Percentiles rank a stretch among this genome's conserved stretches.
Conservation (phyloP, 2,329 filamentous ascomycete genomes). For the Beauveria pseudobassiana region DNA sequence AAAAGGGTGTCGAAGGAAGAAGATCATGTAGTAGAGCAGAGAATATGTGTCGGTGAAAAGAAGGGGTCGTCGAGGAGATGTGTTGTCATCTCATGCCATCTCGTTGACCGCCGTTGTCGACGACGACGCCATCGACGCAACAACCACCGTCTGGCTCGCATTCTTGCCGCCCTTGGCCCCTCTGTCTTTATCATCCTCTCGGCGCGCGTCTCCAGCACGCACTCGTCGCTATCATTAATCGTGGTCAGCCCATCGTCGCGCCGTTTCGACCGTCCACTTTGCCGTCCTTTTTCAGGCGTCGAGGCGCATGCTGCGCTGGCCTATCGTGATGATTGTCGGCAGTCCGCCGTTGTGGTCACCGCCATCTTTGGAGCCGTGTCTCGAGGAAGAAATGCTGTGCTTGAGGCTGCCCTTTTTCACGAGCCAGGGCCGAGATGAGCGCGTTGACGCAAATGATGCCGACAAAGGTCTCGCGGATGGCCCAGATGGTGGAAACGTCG, state of each 20-base stretch:
- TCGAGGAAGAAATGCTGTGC: conserved; percentile 12
- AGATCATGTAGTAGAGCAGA: too few species aligned
- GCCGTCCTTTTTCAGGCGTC: conserved; percentile 14
- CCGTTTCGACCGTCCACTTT: neutral
- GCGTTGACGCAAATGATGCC: conserved; percentile 19
- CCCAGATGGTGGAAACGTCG: conserved; percentile 20
- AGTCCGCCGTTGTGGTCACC: conserved; percentile 8
- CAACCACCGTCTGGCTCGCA: neutral
- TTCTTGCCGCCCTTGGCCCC: neutral
- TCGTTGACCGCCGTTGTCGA: conserved; percentile 3
- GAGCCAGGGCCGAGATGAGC: conserved; percentile 19
- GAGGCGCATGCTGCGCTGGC: conserved; percentile 14
- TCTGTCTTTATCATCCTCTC: neutral
- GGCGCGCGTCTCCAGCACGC: conserved; percentile 10
- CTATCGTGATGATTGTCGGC: conserved; percentile 17
- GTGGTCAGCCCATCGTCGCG: conserved; percentile 16
- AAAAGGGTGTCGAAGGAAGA: too few species aligned
- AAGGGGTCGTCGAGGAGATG: neutral
- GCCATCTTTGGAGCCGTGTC: neutral
- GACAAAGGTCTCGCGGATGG: conserved; percentile 21
- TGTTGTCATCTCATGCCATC: neutral
- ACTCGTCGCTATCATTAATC: conserved; percentile 18
- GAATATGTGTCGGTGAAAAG: too few species aligned
- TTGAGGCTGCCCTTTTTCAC: conserved; percentile 15
- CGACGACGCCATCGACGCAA: neutral